phyloP scores from a whole-genome alignment of 2,329 filamentous ascomycete genomes.

The Didymella sp. region DNA sequence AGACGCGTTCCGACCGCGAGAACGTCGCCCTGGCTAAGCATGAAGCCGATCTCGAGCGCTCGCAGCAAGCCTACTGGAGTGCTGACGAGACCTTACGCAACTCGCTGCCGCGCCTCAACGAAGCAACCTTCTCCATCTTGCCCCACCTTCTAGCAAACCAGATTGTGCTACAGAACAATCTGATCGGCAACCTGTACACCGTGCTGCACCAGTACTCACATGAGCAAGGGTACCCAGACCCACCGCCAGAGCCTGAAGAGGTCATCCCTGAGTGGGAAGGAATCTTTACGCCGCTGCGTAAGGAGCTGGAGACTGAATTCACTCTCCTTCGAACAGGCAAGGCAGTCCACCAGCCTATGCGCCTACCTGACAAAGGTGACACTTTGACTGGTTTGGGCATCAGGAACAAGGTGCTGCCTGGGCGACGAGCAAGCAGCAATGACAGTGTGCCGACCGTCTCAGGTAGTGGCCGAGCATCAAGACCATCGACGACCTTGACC shows the following conservation, averaged over 20 bases:
- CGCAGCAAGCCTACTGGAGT: slow-evolving; percentile 74
- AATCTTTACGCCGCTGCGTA: slow-evolving; percentile 68
- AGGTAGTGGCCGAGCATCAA: slow-evolving; percentile 36
- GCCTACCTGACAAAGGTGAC: slow-evolving; percentile 54
- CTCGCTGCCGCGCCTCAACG: slow-evolving; percentile 73
- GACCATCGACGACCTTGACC: slow-evolving; percentile 35
- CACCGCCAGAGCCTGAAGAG: slow-evolving; percentile 74
- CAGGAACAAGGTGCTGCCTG: slow-evolving; percentile 52
- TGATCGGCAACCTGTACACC: slow-evolving; percentile 81
- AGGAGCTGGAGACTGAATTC: slow-evolving; percentile 69
- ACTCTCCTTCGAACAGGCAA: slow-evolving; percentile 71
- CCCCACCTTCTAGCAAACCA: slow-evolving; percentile 74
- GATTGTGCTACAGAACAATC: slow-evolving; percentile 76
- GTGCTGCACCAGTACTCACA: slow-evolving; percentile 75
- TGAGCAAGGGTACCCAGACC: slow-evolving; percentile 72
- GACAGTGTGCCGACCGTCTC: slow-evolving; percentile 45
- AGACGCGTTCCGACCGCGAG: slow-evolving; percentile 73
- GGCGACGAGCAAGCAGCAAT: slow-evolving; percentile 41
- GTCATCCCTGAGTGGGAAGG: slow-evolving; percentile 71
- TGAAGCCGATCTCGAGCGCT: slow-evolving; percentile 71
- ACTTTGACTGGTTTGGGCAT: slow-evolving; percentile 58
- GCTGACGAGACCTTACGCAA: slow-evolving; percentile 77
- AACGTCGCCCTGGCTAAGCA: slow-evolving; percentile 73
- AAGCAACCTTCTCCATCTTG: slow-evolving; percentile 74
- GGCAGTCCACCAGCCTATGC: slow-evolving; percentile 65